Percentiles rank a stretch among this genome's conserved stretches.
phyloP scores from a whole-genome alignment of 2,329 filamentous ascomycete species.

The Talaromyces verruculosus region DNA sequence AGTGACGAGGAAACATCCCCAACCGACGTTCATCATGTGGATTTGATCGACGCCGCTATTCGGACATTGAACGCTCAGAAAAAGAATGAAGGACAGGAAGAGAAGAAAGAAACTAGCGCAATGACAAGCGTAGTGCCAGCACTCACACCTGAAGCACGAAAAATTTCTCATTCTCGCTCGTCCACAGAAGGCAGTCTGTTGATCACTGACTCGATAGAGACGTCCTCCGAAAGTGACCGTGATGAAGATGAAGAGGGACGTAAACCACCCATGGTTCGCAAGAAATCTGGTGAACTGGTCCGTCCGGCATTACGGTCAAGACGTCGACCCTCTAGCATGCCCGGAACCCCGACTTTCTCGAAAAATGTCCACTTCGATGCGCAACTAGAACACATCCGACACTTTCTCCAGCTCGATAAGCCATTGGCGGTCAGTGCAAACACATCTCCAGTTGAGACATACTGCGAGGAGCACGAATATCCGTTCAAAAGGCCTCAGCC shows the following conservation, averaged over 20 bases:
- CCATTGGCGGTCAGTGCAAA: slow-evolving; percentile 95
- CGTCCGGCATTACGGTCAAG: slow-evolving; percentile 80
- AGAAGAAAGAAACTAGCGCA: slow-evolving; percentile 22
- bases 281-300: slow-evolving; percentile 97
- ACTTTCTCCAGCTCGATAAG: slow-evolving; percentile 90
- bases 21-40: slow-evolving; percentile 35
- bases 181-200: slow-evolving; percentile 57
- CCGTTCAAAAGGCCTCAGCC: slow-evolving; percentile 67
- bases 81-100: slow-evolving; percentile 47
- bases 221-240: slow-evolving; percentile 29
- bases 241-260: slow-evolving; percentile 61
- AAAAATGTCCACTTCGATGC: slow-evolving; percentile 99
- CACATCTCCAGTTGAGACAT: slow-evolving; percentile 84
- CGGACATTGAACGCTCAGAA: slow-evolving; percentile 50
- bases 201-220: slow-evolving; percentile 44
- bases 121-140: neutral
- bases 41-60: slow-evolving; percentile 72
- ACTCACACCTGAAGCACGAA: slow-evolving; percentile 17
- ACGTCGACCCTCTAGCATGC: slow-evolving; percentile 90
- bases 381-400: slow-evolving; percentile 90
- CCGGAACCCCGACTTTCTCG: slow-evolving; percentile 89
- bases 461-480: slow-evolving; percentile 85
- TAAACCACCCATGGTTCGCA: slow-evolving; percentile 91
- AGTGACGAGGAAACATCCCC: slow-evolving; percentile 72
- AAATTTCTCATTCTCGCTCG: slow-evolving; percentile 24